Evolutionary conservation across 495 filamentous ascomycete species (phyloP).

Genomic region (Extremus antarcticus): DNA sequence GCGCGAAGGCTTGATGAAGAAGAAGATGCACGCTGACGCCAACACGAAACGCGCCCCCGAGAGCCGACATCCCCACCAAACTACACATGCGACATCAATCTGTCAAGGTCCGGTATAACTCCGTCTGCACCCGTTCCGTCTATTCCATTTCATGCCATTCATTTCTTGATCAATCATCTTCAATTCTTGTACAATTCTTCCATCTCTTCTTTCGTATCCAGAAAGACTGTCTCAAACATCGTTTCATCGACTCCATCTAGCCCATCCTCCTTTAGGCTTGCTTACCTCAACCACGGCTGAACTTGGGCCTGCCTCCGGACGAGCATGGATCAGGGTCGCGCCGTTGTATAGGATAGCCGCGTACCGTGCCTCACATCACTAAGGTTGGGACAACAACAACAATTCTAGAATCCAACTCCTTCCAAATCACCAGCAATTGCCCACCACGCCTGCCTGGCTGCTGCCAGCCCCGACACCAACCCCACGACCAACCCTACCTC

Average conservation of each 20-base stretch:
- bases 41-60: neutral
- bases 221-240: neutral
- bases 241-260: neutral
- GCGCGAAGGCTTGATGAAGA: no score
- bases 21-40: neutral
- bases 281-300: neutral
- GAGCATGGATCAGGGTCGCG: no score
- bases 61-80: neutral
- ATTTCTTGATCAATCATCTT: neutral
- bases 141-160: neutral
- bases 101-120: neutral
- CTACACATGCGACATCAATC: neutral
- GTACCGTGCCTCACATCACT: no score
- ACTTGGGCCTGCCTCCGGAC: neutral
- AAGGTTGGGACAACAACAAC: no score
- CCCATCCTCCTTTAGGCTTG: neutral
- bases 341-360: no score
- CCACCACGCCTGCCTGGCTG: no score
- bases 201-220: neutral
- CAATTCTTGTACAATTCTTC: neutral
- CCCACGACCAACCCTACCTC: slow-evolving; percentile 1
- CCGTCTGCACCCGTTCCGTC: neutral
- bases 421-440: neutral
- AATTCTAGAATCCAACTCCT: neutral
- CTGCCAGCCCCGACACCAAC: neutral